These are phyloP conservation scores for Ophiocordyceps robertsii DNA, from an alignment of 2,329 filamentous ascomycete genomes.

Conservation along the genomic window DNA sequence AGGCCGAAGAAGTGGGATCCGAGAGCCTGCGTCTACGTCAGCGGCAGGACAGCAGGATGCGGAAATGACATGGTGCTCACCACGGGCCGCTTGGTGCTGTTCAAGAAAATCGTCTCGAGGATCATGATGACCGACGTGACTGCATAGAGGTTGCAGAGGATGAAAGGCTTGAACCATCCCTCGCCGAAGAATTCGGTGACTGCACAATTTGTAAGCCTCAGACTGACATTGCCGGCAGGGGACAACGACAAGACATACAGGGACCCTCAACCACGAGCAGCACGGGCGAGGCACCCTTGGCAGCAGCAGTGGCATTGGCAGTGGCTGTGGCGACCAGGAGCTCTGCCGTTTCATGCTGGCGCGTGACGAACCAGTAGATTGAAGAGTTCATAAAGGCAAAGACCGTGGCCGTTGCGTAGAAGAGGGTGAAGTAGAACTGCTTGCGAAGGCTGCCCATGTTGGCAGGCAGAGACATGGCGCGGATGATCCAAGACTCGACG, in stretches of 20 bases:
- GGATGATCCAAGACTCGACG: slow-evolving; percentile 22
- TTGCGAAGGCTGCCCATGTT: slow-evolving; percentile 26
- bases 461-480: slow-evolving; percentile 29
- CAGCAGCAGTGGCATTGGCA: neutral
- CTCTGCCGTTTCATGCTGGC: slow-evolving; percentile 10
- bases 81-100: slow-evolving; percentile 37
- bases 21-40: slow-evolving; percentile 23
- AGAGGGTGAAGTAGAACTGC: slow-evolving; percentile 35
- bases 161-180: slow-evolving; percentile 32
- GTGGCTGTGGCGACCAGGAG: neutral
- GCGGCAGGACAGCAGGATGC: neutral
- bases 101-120: slow-evolving; percentile 33
- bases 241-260: neutral
- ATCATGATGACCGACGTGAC: slow-evolving; percentile 28
- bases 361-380: slow-evolving; percentile 33
- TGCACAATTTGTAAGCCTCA: slow-evolving; percentile 12
- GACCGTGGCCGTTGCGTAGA: slow-evolving; percentile 31
- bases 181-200: slow-evolving; percentile 34
- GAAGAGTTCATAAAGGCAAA: slow-evolving; percentile 35
- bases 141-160: slow-evolving; percentile 31
- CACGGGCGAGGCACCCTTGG: neutral
- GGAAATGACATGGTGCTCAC: slow-evolving; percentile 17
- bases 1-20: slow-evolving; percentile 28
- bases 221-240: neutral
- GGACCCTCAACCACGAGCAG: neutral